A percentile compares a stretch with the other conserved stretches of the same genome.
phyloP scores from a whole-genome alignment of 2,329 filamentous ascomycete genomes.

The Cordyceps fumosorosea region DNA sequence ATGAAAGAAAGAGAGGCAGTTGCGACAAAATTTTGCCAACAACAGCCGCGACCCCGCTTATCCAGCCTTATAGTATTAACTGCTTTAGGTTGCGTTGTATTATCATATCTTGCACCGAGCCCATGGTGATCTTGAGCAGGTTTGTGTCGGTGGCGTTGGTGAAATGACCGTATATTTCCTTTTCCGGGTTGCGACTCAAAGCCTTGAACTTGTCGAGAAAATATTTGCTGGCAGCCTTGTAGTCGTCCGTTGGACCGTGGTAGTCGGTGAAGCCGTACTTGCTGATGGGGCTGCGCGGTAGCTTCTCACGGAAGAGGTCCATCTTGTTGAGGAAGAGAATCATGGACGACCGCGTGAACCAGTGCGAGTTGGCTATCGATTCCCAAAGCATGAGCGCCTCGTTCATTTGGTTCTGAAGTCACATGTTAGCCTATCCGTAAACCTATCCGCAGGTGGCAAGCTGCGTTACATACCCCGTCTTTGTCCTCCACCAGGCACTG shows the following conservation, averaged over 20 bases:
- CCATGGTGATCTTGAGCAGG: conserved; percentile 79
- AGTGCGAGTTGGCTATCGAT: conserved; percentile 78
- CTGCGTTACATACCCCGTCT: conserved; percentile 66
- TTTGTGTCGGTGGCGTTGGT: conserved; percentile 62
- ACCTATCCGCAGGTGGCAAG: neutral
- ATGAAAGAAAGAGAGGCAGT: neutral
- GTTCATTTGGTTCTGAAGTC: conserved; percentile 76
- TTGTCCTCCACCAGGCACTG: conserved; percentile 95
- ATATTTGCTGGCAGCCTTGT: conserved; percentile 70
- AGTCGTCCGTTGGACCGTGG: conserved; percentile 62
- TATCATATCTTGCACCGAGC: conserved; percentile 80
- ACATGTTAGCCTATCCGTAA: conserved; percentile 15
- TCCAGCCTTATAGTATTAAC: conserved; percentile 54
- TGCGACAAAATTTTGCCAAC: neutral
- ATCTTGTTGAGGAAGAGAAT: conserved; percentile 87
- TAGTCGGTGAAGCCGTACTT: conserved; percentile 74
- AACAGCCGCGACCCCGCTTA: neutral
- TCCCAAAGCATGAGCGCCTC: conserved; percentile 83
- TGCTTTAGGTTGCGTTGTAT: conserved; percentile 78
- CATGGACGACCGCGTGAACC: conserved; percentile 75
- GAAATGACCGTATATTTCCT: conserved; percentile 58
- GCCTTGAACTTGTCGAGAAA: conserved; percentile 76
- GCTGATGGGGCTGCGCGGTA: conserved; percentile 62
- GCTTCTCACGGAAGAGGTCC: conserved; percentile 75
- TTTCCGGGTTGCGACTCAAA: conserved; percentile 62